Evolutionary conservation across 2,329 filamentous ascomycete genomes (phyloP).

Genomic region (Aureobasidium uvarum): DNA sequence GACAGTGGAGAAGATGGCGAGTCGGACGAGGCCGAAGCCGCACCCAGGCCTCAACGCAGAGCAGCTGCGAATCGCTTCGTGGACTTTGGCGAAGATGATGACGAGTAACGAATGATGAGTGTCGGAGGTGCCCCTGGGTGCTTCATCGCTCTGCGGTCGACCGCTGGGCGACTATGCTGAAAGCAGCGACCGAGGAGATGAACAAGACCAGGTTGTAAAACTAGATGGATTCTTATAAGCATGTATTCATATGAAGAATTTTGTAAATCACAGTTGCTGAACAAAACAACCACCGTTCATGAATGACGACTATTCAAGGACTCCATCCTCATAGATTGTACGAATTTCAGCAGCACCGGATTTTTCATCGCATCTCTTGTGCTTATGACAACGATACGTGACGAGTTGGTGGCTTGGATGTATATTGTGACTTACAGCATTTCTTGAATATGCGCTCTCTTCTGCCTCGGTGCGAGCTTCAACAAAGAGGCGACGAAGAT

Average conservation of each 20-base stretch:
- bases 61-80: slow-evolving; percentile 37
- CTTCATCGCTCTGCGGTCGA: slow-evolving; percentile 53
- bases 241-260: background rate
- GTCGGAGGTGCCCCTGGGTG: background rate
- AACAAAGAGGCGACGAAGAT: slow-evolving; percentile 92
- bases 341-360: too few relatives aligned
- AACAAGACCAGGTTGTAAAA: slow-evolving; percentile 98
- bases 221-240: slow-evolving; percentile 48
- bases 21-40: slow-evolving; percentile 29
- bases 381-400: background rate
- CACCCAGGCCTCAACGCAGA: slow-evolving; percentile 29
- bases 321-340: too few relatives aligned
- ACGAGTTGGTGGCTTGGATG: background rate
- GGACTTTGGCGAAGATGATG: slow-evolving; percentile 40
- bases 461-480: slow-evolving; percentile 90
- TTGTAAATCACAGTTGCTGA: background rate
- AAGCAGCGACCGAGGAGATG: slow-evolving; percentile 92
- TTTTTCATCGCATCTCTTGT: background rate
- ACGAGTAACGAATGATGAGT: slow-evolving; percentile 29
- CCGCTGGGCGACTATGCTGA: slow-evolving; percentile 87
- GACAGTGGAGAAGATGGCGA: slow-evolving; percentile 32
- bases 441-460: slow-evolving; percentile 90
- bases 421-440: slow-evolving; percentile 63
- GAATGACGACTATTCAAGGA: background rate
- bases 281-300: background rate